A percentile compares a stretch with the other conserved stretches of the same genome.
Evolutionary conservation across 2,329 filamentous ascomycete species (phyloP).

Genomic region (Ophiostoma perfectum): DNA sequence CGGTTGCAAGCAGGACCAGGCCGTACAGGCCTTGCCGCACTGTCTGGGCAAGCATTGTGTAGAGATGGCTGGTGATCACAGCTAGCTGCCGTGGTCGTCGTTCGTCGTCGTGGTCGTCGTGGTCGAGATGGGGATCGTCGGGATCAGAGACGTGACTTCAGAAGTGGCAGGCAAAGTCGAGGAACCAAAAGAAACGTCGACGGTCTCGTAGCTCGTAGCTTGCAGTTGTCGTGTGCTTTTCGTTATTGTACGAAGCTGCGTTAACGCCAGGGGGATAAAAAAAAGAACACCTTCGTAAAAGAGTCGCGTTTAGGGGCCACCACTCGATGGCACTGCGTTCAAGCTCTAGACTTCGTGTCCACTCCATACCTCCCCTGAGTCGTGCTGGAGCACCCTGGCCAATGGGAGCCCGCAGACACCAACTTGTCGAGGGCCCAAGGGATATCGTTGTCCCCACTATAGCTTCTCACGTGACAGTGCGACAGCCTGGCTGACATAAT

Average conservation of each 20-base stretch:
- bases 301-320: constrained; percentile 19
- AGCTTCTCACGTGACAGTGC: constrained; percentile 20
- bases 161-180: background rate
- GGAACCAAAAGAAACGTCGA: background rate
- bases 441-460: background rate
- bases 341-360: constrained; percentile 22
- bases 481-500: constrained; percentile 15
- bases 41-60: constrained; percentile 35
- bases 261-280: background rate
- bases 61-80: background rate
- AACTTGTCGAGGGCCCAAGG: background rate
- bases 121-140: constrained; percentile 2
- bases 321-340: constrained; percentile 6
- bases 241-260: background rate
- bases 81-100: background rate
- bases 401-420: constrained; percentile 12
- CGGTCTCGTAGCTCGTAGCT: background rate
- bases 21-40: constrained; percentile 56
- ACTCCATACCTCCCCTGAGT: constrained; percentile 22
- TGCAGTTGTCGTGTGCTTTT: constrained; percentile 1
- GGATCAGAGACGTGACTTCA: background rate
- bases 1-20: constrained; percentile 51
- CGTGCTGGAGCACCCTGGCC: constrained; percentile 13
- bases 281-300: constrained; percentile 17
- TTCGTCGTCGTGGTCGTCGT: background rate